These are phyloP conservation scores for Linaria vulgaris DNA, from an alignment of 257 asterid species.

Conservation along the genomic window DNA sequence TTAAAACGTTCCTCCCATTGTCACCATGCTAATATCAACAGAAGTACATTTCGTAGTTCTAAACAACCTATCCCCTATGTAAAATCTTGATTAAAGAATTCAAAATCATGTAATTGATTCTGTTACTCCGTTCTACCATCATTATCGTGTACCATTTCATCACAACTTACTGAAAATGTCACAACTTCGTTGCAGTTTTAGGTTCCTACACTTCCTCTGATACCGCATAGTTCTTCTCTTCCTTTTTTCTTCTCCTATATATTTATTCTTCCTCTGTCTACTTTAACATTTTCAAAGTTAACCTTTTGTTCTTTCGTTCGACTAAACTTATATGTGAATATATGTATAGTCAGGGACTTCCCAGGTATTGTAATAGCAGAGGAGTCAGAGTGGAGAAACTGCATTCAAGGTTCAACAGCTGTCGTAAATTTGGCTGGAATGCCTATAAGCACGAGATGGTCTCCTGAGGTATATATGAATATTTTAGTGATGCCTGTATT, in stretches of 20 bases:
- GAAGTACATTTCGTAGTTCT: neutral
- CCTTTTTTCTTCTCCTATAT: neutral
- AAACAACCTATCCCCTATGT: neutral
- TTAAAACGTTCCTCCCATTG: neutral
- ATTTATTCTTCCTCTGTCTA: constrained; percentile 3
- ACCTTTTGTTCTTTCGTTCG: constrained; percentile 20
- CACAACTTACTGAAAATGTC: too few relatives aligned
- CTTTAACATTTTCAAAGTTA: constrained; percentile 6
- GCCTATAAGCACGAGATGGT: constrained; percentile 92
- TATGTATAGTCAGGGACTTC: constrained; percentile 58
- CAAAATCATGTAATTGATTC: constrained; percentile 2
- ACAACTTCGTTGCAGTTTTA: too few relatives aligned
- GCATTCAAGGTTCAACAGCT: constrained; percentile 84
- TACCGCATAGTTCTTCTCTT: neutral
- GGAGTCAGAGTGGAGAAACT: constrained; percentile 76
- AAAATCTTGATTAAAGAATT: constrained; percentile 1
- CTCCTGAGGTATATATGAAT: constrained; percentile 59
- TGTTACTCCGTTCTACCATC: neutral
- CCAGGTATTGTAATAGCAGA: constrained; percentile 75
- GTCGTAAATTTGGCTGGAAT: constrained; percentile 94
- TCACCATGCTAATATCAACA: neutral
- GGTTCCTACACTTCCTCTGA: neutral
- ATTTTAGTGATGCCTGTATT: neutral
- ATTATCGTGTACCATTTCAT: neutral
- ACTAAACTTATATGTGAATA: constrained; percentile 19